Conservation (phyloP, 2,329 filamentous ascomycete species). For the Calonectria pseudoreteaudii region DNA sequence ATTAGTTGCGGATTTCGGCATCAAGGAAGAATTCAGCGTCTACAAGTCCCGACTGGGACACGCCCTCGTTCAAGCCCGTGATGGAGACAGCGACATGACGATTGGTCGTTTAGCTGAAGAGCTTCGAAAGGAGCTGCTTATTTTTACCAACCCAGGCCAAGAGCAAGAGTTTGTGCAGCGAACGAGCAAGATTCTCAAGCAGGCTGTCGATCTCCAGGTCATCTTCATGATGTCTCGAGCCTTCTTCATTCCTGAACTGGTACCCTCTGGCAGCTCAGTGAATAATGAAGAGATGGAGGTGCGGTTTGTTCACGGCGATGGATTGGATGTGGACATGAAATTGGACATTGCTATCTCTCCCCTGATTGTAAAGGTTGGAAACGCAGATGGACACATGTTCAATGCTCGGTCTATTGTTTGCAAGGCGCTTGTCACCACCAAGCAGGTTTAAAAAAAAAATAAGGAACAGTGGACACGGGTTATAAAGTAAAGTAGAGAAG, state of each 20-base stretch:
- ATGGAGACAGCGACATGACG: not conserved
- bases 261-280: not conserved
- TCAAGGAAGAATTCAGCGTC: not conserved
- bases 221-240: conserved; percentile 4
- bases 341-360: not conserved
- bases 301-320: not conserved
- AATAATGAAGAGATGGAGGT: not conserved
- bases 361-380: conserved; percentile 8
- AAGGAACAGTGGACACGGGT: not conserved
- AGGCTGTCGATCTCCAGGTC: not conserved
- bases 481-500: too few relatives aligned
- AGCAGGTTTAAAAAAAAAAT: not conserved
- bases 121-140: not conserved
- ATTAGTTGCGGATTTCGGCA: not conserved
- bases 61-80: not conserved
- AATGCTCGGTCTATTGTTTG: not conserved
- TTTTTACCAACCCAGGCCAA: not conserved
- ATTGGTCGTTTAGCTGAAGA: not conserved
- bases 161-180: not conserved
- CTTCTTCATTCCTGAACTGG: not conserved
- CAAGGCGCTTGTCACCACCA: not conserved
- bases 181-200: not conserved
- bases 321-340: not conserved
- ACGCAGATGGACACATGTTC: not conserved
- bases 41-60: not conserved